Conservation (phyloP, 2,329 filamentous ascomycete species). For the Pestalotiopsis sp. region DNA sequence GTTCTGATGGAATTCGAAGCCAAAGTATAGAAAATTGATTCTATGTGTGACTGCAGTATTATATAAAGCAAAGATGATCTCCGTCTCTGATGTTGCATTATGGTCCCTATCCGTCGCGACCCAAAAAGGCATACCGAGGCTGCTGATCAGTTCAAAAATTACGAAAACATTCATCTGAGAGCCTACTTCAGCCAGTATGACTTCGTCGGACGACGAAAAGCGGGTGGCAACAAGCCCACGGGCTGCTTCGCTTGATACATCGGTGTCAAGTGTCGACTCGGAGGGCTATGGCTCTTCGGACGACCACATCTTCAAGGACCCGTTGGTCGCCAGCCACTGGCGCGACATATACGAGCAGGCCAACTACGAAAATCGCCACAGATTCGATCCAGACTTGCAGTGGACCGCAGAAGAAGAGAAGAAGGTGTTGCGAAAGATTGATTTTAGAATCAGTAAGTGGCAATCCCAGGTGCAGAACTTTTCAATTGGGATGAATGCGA, state of each 20-base stretch:
- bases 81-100: not conserved
- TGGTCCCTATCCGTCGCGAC: not conserved
- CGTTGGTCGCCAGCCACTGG: conserved; percentile 56
- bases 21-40: not conserved
- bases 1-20: not conserved
- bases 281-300: conserved; percentile 33
- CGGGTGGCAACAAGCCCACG: not conserved
- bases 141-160: not conserved
- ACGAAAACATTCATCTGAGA: not conserved
- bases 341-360: conserved; percentile 55
- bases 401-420: conserved; percentile 62
- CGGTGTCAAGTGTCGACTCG: not conserved
- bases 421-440: conserved; percentile 53
- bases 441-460: conserved; percentile 36
- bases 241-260: not conserved
- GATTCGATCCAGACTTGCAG: conserved; percentile 58
- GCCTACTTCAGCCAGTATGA: not conserved
- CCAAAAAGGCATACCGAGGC: not conserved
- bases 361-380: conserved; percentile 59
- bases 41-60: not conserved
- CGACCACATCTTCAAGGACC: conserved; percentile 51
- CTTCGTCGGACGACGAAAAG: not conserved
- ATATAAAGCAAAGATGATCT: not conserved
- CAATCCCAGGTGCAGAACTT: not conserved
- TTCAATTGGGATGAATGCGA: not conserved